Percentiles rank a stretch among this genome's conserved stretches.
Evolutionary conservation across 2,329 filamentous ascomycete genomes (phyloP).

Genomic region (Beauveria sp.): DNA sequence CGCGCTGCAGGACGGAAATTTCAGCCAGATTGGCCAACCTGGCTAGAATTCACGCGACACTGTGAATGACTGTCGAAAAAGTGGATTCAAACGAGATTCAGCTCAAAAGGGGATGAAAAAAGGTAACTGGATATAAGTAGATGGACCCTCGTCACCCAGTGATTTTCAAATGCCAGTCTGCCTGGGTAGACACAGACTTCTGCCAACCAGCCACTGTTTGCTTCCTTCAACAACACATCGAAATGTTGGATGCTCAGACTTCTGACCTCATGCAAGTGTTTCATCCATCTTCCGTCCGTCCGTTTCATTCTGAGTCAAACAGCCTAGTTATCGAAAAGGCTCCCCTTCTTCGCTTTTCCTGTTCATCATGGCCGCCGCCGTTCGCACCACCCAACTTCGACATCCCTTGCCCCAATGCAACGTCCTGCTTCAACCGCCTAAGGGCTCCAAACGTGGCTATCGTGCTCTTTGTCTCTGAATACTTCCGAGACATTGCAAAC

Average conservation of each 20-base stretch:
- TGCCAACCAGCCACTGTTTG: not conserved
- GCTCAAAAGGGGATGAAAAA: not conserved
- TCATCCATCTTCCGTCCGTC: not conserved
- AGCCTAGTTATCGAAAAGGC: not conserved
- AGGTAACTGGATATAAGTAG: too few species aligned
- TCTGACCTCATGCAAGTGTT: not conserved
- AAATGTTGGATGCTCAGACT: not conserved
- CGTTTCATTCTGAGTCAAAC: not conserved
- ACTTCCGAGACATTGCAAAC: too few species aligned
- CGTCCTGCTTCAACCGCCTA: not conserved
- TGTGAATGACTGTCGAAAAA: not conserved
- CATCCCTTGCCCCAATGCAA: not conserved
- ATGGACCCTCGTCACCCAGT: too few species aligned
- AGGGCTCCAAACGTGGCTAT: not conserved
- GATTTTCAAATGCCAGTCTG: not conserved
- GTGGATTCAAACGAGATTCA: not conserved
- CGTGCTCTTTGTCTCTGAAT: too few species aligned
- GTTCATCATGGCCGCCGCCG: not conserved
- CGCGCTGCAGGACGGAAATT: slow-evolving; percentile 1
- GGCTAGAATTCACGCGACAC: not conserved
- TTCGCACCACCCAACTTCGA: not conserved
- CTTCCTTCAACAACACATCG: not conserved
- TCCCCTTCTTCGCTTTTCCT: not conserved
- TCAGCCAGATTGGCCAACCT: not conserved
- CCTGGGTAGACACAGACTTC: not conserved